Evolutionary conservation across 495 filamentous ascomycete species (phyloP), one percentile per base, ranked within the genome.

Genomic region (Cercophora sp.): DNA sequence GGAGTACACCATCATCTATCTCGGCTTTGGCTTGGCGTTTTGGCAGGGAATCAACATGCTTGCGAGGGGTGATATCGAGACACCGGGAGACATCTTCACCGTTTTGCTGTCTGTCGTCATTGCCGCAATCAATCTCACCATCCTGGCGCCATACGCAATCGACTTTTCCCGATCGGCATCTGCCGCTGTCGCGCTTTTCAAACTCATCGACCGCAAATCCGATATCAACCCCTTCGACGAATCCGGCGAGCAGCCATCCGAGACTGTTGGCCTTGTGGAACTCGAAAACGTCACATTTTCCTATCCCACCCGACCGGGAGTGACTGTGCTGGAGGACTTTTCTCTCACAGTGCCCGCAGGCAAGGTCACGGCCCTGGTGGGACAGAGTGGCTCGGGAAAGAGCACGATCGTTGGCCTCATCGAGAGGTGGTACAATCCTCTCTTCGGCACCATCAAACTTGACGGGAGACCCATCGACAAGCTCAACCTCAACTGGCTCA

Each of bases 351-450:
- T 96, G 42, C 84, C 86, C 9, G 86, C 91, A 5, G 90, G 89
- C 19, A 89, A 94, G 67, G 87, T 85, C 34, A 88, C 88, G 20
- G 89, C 91, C 5, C 70, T 97, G 36, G 88, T 93, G 22, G 83
- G 61, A 3, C 54, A 51, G 46, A 59, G 55, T 26, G 62, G 62
- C 10, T 62, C 88, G 37, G 85, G 92, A 49, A 97, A 97, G 69
- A 88, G 84, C 63, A 96, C 91, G 2, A 86, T 96, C 15, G 84
- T 97, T 19, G 91, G 89, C 5, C 72, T 97, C 6, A 82, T 96
- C 13, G 90, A 96, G 68, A 79, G 91, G 18, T 96, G 94, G 65
- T 96, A 96, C 62, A 79, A 88, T 51, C 89, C 91, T 9, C 83
- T 90, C 23, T 78, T 74, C 32, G 90, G 90, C 26, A 67, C 80